Evolutionary conservation across 2,329 filamentous ascomycete genomes (phyloP).

Genomic region (Phialemoniopsis sp.): DNA sequence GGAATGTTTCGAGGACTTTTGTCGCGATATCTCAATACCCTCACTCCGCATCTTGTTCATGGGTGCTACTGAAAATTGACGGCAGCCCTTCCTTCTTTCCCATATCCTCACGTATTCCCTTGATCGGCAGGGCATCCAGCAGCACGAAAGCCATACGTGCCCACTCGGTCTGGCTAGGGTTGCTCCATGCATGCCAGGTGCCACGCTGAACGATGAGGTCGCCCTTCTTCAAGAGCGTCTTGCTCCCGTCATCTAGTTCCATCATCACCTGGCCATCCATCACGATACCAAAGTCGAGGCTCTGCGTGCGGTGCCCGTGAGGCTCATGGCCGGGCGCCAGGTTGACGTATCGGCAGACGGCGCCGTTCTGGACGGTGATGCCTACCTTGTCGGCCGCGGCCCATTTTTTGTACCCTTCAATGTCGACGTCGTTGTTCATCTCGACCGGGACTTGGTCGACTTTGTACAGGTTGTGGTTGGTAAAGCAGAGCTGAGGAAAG

Average conservation of each 20-base stretch:
- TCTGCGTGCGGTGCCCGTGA: conserved; percentile 12
- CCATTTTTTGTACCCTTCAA: conserved; percentile 6
- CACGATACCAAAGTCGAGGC: conserved; percentile 29
- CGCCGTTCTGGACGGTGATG: conserved; percentile 9
- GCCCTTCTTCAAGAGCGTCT: conserved; percentile 30
- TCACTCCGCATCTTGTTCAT: too few species aligned
- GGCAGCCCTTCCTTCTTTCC: too few species aligned
- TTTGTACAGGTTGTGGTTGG: too few species aligned
- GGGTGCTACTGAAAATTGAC: too few species aligned
- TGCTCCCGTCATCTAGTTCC: conserved; percentile 36
- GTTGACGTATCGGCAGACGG: conserved; percentile 11
- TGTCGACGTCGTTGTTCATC: conserved; percentile 5
- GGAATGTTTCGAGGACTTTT: too few species aligned
- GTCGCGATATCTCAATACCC: too few species aligned
- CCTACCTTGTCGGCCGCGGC: conserved; percentile 3
- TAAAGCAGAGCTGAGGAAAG: too few species aligned
- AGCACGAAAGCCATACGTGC: conserved; percentile 37
- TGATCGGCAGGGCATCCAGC: conserved; percentile 16
- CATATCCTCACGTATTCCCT: too few species aligned
- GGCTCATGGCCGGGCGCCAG: conserved; percentile 7
- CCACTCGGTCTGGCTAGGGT: conserved; percentile 36
- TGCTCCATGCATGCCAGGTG: conserved; percentile 39
- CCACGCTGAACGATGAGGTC: conserved; percentile 41
- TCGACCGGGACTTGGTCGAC: conserved; percentile 7
- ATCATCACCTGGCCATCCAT: conserved; percentile 40